Evolutionary conservation across 495 filamentous ascomycete genomes (phyloP), one percentile per base, ranked within the genome.

Genomic region (Cudoniella acicularis): DNA sequence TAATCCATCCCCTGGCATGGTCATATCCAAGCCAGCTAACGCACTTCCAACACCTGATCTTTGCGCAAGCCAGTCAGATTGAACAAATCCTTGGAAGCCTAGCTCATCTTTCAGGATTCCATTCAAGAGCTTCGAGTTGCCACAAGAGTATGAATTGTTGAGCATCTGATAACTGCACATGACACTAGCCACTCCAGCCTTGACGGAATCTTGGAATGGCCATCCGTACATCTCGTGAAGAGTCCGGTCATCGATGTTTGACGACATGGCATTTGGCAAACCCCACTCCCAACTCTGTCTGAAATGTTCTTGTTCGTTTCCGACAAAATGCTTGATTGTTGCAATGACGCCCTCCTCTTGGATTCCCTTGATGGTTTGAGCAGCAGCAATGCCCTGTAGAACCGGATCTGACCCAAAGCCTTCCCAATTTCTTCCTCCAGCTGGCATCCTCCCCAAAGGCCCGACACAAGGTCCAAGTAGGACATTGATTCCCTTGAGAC

Each of bases 71-170:
- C 93, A 98, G 70, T 98, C 93, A 6, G 85, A 89, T 76, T 93
- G 88, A 0, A 98, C 88, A 49, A 95, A 97, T 0, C 93, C 93
- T 61, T 96, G 92, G 68, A 98, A 98, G 9, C 91, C 92, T 8
- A 96, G 74, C 69, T 98, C 93, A 64, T 96, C 92, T 67, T 96
- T 96, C 4, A 98, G 74, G n/a, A 96, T 83, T 1, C 92, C 91
- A 68, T 96, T 98, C 52, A 98, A 71, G 8, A 96, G 72, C 70
- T 96, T 94, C 70, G 89, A 93, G 72, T 97, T 98, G 21, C 89
- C 87, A 64, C 93, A 98, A 1, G 91, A 83, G 69, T 96, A 91
- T 53, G 87, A 90, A 68, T 92, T 92, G 70, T 98, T 98, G 61
- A 95, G 81, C 83, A 86, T 85, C 64, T 96, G 91, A 67, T 96